Evolutionary conservation across 2,329 filamentous ascomycete species (phyloP).

Genomic region (Apiospora sp.): DNA sequence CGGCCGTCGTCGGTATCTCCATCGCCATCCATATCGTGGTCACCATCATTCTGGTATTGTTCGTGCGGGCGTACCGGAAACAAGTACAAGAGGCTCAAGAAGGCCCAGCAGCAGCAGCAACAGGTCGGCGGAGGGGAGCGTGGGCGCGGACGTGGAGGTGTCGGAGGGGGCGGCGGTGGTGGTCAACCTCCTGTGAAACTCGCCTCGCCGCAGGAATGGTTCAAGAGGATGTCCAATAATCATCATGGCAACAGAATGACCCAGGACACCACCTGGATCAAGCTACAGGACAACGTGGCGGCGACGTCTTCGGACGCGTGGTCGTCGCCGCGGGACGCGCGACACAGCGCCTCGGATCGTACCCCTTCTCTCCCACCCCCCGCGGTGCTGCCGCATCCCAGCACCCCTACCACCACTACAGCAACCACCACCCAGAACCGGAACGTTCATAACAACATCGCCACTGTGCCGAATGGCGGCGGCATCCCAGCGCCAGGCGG

Average conservation of each 20-base stretch:
- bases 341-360: neutral
- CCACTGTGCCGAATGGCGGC: neutral
- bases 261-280: neutral
- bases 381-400: neutral
- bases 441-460: neutral
- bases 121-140: neutral
- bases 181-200: neutral
- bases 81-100: neutral
- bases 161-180: neutral
- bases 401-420: neutral
- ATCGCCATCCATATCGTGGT: constrained; percentile 1
- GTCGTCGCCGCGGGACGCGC: neutral
- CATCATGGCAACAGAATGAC: neutral
- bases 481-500: too few species aligned
- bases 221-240: neutral
- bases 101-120: neutral
- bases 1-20: neutral
- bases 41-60: neutral
- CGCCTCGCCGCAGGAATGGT: neutral
- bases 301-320: neutral
- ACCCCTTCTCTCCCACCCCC: neutral
- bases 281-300: neutral
- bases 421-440: neutral
- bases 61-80: neutral
- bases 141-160: neutral